phyloP scores from a whole-genome alignment of 2,329 filamentous ascomycete genomes.

The Aphanocladium album region DNA sequence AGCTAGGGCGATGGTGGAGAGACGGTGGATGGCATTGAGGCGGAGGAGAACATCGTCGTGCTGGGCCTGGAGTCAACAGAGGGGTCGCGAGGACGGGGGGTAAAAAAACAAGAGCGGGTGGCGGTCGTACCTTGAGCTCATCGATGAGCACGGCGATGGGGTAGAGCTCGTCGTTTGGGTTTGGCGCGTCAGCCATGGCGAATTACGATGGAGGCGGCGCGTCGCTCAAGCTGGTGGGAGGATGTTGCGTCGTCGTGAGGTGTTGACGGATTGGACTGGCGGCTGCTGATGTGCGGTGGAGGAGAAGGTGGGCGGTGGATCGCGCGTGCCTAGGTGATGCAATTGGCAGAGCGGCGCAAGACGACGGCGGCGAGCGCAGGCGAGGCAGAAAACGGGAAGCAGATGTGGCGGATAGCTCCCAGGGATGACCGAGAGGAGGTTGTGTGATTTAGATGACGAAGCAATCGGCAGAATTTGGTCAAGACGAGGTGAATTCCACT shows the following conservation, averaged over 20 bases:
- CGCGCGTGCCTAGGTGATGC: constrained; percentile 25
- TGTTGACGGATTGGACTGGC: constrained; percentile 7
- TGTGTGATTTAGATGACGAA: background rate
- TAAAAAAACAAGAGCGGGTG: constrained; percentile 11
- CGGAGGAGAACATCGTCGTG: constrained; percentile 98
- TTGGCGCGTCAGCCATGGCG: constrained; percentile 83
- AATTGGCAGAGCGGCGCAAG: constrained; percentile 16
- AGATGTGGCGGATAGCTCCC: background rate
- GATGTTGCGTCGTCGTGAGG: constrained; percentile 5
- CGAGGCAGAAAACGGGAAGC: background rate
- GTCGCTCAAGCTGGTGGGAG: constrained; percentile 7
- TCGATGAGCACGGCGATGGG: constrained; percentile 99
- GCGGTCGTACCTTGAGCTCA: constrained; percentile 79
- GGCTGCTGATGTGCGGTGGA: constrained; percentile 14
- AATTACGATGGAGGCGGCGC: constrained; percentile 23
- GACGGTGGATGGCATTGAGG: constrained; percentile 95
- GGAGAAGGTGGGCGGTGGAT: constrained; percentile 21
- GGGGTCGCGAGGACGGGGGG: constrained; percentile 18
- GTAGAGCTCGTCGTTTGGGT: constrained; percentile 97
- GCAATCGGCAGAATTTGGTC: background rate
- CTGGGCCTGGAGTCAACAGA: constrained; percentile 44
- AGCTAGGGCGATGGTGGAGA: constrained; percentile 96
- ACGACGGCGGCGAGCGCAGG: background rate
- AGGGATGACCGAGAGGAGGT: background rate
- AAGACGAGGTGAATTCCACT: background rate